Evolutionary conservation across 305 asterid species (phyloP).

Genomic region (Nicotiana rustica): DNA sequence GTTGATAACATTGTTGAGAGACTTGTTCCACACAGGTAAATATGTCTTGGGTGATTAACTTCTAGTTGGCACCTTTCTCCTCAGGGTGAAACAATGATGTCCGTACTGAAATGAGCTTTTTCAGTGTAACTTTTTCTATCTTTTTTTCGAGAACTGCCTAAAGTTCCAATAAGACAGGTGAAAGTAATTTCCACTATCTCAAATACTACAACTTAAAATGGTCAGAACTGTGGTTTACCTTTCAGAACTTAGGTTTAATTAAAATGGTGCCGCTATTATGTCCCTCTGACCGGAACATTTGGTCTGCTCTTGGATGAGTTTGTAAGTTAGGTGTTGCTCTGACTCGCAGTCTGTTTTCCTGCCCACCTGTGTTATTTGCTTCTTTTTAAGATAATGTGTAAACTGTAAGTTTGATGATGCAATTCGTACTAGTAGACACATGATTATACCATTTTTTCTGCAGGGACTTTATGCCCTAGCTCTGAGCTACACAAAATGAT

Average conservation of each 20-base stretch:
- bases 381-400: background rate
- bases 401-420: background rate
- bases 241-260: background rate
- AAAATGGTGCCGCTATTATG: background rate
- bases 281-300: constrained; percentile 19
- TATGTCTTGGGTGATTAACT: constrained; percentile 19
- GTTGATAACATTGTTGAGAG: constrained; percentile 98
- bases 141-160: background rate
- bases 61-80: constrained; percentile 33
- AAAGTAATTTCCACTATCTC: constrained; percentile 11
- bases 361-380: background rate
- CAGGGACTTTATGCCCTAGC: background rate
- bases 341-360: background rate
- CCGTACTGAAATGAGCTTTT: background rate
- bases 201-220: constrained; percentile 4
- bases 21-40: constrained; percentile 90
- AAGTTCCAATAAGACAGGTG: background rate
- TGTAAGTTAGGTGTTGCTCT: background rate
- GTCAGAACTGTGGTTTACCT: background rate
- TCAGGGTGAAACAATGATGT: constrained; percentile 4
- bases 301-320: constrained; percentile 1
- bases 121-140: background rate
- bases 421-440: background rate
- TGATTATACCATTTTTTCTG: background rate
- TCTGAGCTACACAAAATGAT: background rate